Evolutionary conservation across 257 asterid species (phyloP).

Genomic region (Fraxinus cuspidata): DNA sequence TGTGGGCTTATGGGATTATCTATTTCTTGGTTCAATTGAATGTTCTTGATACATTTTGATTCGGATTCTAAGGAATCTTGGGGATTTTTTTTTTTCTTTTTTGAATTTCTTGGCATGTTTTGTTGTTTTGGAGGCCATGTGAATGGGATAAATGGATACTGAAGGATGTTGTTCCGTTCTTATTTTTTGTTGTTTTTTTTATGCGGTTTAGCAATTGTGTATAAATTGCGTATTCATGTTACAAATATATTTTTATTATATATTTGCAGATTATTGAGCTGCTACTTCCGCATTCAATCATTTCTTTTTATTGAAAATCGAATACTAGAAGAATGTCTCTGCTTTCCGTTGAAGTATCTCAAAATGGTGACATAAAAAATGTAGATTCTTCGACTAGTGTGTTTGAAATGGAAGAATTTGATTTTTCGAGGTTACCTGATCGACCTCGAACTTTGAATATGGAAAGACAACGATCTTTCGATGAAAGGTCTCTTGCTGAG

Average conservation of each 20-base stretch:
- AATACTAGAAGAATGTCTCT: constrained; percentile 45
- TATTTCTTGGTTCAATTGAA: background rate
- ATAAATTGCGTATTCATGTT: background rate
- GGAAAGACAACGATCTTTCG: constrained; percentile 67
- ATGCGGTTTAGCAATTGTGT: background rate
- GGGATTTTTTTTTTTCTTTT: background rate
- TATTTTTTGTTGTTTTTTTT: background rate
- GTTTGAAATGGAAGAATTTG: constrained; percentile 53
- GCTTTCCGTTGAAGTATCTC: constrained; percentile 31
- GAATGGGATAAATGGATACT: background rate
- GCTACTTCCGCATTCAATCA: background rate
- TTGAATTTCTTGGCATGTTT: background rate
- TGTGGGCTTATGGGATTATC: background rate
- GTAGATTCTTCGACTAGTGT: constrained; percentile 38
- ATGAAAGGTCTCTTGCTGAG: constrained; percentile 63
- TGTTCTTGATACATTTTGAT: background rate
- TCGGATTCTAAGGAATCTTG: background rate
- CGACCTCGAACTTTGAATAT: constrained; percentile 52
- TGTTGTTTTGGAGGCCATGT: background rate
- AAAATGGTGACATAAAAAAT: constrained; percentile 39
- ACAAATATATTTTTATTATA: background rate
- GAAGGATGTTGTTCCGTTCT: background rate
- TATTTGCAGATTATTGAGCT: background rate
- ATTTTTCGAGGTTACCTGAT: constrained; percentile 50
- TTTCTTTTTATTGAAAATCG: background rate